Evolutionary conservation across 2,329 filamentous ascomycete species (phyloP).

Genomic region (Dryadomyces quercivorus): DNA sequence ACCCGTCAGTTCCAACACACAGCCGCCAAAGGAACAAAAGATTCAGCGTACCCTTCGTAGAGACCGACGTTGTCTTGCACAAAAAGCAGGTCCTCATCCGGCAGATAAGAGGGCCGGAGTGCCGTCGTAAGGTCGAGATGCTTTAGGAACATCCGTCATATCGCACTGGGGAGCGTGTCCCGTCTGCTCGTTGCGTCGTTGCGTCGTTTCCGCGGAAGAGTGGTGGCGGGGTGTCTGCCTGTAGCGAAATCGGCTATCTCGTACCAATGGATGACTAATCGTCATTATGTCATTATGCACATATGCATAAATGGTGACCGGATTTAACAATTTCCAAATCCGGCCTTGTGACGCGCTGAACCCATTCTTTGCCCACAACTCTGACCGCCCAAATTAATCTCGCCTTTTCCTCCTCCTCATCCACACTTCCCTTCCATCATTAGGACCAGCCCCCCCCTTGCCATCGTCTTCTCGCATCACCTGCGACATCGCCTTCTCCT

Average conservation of each 20-base stretch:
- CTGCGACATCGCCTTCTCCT: not conserved
- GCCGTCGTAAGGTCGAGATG: constrained; percentile 92
- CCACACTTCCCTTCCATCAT: not conserved
- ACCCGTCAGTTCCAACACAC: not conserved
- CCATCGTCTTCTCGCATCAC: not conserved
- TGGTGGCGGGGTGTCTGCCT: not conserved
- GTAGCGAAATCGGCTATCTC: not conserved
- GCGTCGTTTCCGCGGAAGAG: not conserved
- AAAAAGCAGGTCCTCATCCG: constrained; percentile 89
- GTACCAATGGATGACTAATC: not conserved
- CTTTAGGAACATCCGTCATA: constrained; percentile 92
- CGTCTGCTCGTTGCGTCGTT: constrained; percentile 3
- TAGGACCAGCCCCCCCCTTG: not conserved
- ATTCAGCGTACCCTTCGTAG: constrained; percentile 73
- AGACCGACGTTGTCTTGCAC: constrained; percentile 95
- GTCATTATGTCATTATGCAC: not conserved
- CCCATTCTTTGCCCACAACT: not conserved
- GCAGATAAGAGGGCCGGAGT: constrained; percentile 79
- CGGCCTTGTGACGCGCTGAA: not conserved
- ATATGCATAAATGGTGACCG: not conserved
- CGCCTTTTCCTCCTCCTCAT: not conserved
- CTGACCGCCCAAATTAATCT: not conserved
- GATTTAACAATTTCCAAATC: not conserved
- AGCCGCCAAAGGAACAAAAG: not conserved
- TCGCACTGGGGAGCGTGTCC: constrained; percentile 20